Conservation (phyloP, 208 protist species). For the Wallacemonas rigidus region DNA sequence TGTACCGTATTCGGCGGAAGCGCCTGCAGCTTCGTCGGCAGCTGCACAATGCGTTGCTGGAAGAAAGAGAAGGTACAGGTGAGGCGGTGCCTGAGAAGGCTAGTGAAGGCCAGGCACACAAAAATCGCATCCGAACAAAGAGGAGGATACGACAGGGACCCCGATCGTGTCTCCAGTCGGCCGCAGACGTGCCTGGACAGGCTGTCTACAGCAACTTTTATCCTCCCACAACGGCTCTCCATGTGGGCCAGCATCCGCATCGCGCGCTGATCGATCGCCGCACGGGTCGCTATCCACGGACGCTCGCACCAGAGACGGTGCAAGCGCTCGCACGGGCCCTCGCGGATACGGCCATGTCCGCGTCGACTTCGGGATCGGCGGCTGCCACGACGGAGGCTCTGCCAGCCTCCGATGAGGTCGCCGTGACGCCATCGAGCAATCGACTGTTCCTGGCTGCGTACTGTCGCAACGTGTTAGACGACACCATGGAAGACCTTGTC, state of each 20-base stretch:
- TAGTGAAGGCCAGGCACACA: too few relatives aligned
- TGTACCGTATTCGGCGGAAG: conserved; percentile 15
- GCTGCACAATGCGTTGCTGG: not conserved
- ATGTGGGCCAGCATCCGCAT: conserved; percentile 41
- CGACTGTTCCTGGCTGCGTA: conserved; percentile 36
- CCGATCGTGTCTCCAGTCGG: too few relatives aligned
- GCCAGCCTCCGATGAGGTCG: not conserved
- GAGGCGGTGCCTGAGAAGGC: not conserved
- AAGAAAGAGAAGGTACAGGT: not conserved
- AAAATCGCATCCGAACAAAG: too few relatives aligned
- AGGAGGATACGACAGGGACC: too few relatives aligned
- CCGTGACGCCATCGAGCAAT: not conserved
- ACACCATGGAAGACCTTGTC: conserved; percentile 60
- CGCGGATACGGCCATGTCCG: conserved; percentile 13
- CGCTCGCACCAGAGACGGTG: conserved; percentile 9
- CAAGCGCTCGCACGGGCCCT: conserved; percentile 10
- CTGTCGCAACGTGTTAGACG: conserved; percentile 54
- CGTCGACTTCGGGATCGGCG: not conserved
- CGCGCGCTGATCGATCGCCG: conserved; percentile 40
- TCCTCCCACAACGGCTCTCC: conserved; percentile 39
- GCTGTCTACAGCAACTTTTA: conserved; percentile 40
- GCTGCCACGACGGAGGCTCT: not conserved
- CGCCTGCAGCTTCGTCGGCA: conserved; percentile 22
- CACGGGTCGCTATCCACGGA: conserved; percentile 43
- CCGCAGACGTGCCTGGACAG: not conserved